Base-by-base conservation (phyloP, 352 stramenopile genomes). In the Aphanomyces invadans region DNA sequence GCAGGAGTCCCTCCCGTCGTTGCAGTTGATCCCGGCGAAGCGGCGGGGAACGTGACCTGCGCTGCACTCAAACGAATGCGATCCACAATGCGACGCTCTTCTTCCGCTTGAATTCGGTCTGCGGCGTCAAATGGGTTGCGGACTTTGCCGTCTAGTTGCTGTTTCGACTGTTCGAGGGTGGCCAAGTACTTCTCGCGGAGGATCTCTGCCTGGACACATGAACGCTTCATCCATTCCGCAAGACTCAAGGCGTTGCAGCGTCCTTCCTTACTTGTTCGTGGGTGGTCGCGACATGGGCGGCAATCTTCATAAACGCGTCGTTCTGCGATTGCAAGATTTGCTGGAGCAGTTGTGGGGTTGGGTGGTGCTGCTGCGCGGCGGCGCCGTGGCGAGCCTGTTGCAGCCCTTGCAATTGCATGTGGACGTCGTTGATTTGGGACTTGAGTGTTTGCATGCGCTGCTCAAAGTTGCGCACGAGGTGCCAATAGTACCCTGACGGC, bases 401-500 rank as follows among this genome's bases (percentile, higher is more conserved):
- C 10, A 39, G 25, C 17, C 49, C 75, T 68, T 84, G 77, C 19
- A 84, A 80, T 44, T 89, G 74, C 5, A 73, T 73, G 49, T 92
- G 81, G 17, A 92, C 72, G 36, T 83, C 76, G 69, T 89, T 74
- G 31, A 93, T 91, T 72, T 91, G 82, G 3, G 66, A 55, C 59
- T 93, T 91, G 54, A 93, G 77, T 15, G 70, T 71, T 32, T 75
- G 71, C 81, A 93, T 90, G 39, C 79, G 78, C n/a, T 70, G 65
- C 53, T 93, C 84, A 46, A 86, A 91, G 32, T 85, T 76, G 28
- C 79, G 76, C 29, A 91, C 67, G 44, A 93, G 71, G 36, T 88
- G 77, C 80, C 82, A 91, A 61, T 90, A 93, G 61, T 88, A 93
- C 3, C 76, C 73, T 32, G 84, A 93, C 39, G 84, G 84, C 79